Evolutionary conservation across 1,284 basidiomycete species (phyloP).

Genomic region (Ceratobasidium sp.): DNA sequence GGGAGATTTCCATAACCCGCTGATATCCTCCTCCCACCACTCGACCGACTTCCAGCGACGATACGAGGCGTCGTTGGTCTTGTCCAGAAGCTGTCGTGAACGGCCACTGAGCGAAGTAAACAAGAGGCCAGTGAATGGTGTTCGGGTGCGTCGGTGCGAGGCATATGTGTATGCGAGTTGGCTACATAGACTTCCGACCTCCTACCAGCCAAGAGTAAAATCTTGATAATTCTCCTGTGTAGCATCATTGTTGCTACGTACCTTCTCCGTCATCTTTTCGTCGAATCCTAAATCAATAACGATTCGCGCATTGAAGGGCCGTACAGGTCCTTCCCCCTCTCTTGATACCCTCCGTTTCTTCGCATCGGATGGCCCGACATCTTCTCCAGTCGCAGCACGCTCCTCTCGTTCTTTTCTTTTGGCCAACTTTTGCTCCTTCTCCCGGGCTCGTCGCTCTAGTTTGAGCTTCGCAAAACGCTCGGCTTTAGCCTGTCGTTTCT

Average conservation of each 20-base stretch:
- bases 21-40: conserved; percentile 80
- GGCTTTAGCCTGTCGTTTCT: conserved; percentile 75
- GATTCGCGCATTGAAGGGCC: conserved; percentile 73
- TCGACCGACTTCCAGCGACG: conserved; percentile 81
- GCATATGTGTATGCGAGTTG: conserved; percentile 92
- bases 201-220: conserved; percentile 59
- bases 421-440: conserved; percentile 65
- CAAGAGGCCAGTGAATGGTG: conserved; percentile 74
- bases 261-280: conserved; percentile 92
- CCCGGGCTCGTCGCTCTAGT: conserved; percentile 74
- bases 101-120: conserved; percentile 81
- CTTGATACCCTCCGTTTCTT: conserved; percentile 52
- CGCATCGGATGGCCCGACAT: conserved; percentile 51
- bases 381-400: conserved; percentile 60
- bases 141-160: conserved; percentile 74
- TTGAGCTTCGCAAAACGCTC: conserved; percentile 71
- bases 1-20: conserved; percentile 62
- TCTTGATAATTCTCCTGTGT: no score
- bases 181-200: conserved; percentile 84
- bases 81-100: conserved; percentile 71
- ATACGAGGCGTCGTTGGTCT: conserved; percentile 70
- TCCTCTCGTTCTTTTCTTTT: conserved; percentile 48
- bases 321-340: conserved; percentile 49
- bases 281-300: conserved; percentile 95
- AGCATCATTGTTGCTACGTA: conserved; percentile 51